phyloP scores from a whole-genome alignment of 305 asterid genomes.

The Rubia peregrina region DNA sequence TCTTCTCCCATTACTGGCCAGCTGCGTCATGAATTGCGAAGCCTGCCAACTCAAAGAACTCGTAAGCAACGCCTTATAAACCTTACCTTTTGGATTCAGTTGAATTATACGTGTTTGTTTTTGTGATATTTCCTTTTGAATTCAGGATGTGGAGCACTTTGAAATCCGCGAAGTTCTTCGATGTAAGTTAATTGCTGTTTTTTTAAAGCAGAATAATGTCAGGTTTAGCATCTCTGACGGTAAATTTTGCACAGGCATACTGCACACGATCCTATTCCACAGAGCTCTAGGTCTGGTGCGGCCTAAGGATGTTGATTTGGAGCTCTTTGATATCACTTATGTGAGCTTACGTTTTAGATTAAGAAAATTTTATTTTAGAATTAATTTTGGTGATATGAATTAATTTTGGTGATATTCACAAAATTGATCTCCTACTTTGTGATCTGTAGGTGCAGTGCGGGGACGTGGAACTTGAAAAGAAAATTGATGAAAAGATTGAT shows the following conservation, averaged over 20 bases:
- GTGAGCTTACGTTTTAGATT: slow-evolving; percentile 32
- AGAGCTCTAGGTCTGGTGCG: slow-evolving; percentile 95
- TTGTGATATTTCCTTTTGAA: not conserved
- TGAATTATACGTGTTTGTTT: not conserved
- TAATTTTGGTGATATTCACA: too few relatives aligned
- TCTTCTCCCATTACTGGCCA: not conserved
- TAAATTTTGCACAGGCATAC: slow-evolving; percentile 57
- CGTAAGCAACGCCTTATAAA: slow-evolving; percentile 33
- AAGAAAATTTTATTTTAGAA: not conserved
- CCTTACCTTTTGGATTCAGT: not conserved
- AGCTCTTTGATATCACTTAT: slow-evolving; percentile 89
- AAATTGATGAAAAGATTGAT: slow-evolving; percentile 78
- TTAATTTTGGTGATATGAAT: not conserved
- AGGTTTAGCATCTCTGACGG: slow-evolving; percentile 1
- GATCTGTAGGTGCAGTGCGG: slow-evolving; percentile 76
- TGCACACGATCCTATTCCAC: slow-evolving; percentile 84
- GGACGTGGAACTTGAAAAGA: slow-evolving; percentile 70
- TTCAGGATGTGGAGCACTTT: slow-evolving; percentile 87
- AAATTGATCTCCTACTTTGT: not conserved
- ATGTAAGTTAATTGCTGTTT: slow-evolving; percentile 43
- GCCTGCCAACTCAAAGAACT: slow-evolving; percentile 89
- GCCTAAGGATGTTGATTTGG: slow-evolving; percentile 91
- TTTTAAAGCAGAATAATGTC: not conserved
- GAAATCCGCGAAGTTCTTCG: slow-evolving; percentile 94
- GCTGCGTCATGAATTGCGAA: slow-evolving; percentile 62